Evolutionary conservation across 495 filamentous ascomycete genomes (phyloP).

Genomic region (Neurospora sp.): DNA sequence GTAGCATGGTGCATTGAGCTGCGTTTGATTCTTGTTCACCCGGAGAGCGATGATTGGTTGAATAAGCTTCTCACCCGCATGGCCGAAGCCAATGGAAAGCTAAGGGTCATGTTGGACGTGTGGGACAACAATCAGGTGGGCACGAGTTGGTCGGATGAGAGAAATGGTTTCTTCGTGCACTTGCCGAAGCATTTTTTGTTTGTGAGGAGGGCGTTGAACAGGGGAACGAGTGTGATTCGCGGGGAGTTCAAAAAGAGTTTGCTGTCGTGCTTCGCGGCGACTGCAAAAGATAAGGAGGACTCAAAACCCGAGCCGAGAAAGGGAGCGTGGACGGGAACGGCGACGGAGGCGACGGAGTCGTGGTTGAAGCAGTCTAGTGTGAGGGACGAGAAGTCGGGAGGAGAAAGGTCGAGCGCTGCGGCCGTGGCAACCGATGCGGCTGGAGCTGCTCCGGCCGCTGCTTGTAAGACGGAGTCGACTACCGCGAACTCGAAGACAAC

Average conservation of each 20-base stretch:
- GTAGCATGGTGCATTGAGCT: rapidly evolving
- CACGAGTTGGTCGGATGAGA: conserved; percentile 17
- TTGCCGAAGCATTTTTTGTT: conserved; percentile 13
- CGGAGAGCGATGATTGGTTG: neutral
- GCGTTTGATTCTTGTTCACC: neutral
- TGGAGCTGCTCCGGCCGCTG: neutral
- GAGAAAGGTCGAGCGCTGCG: neutral
- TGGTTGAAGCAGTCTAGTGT: neutral
- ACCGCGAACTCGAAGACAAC: conserved; percentile 20
- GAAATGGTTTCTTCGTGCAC: conserved; percentile 18
- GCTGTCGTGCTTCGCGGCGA: neutral
- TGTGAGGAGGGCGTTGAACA: neutral
- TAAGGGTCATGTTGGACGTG: conserved; percentile 8
- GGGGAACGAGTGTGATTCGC: rapidly evolving
- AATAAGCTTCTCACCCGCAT: conserved; percentile 19
- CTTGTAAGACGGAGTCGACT: conserved; percentile 1
- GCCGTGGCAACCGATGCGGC: neutral
- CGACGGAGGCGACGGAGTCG: neutral
- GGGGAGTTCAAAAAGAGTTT: neutral
- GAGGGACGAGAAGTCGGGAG: conserved; percentile 3
- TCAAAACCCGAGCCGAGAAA: conserved; percentile 1
- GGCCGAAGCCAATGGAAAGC: neutral
- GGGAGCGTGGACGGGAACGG: neutral
- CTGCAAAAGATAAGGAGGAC: conserved; percentile 1
- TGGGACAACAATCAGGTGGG: neutral